These are phyloP conservation scores for Cercophora scortea DNA, from an alignment of 495 filamentous ascomycete genomes.

Conservation along the genomic window DNA sequence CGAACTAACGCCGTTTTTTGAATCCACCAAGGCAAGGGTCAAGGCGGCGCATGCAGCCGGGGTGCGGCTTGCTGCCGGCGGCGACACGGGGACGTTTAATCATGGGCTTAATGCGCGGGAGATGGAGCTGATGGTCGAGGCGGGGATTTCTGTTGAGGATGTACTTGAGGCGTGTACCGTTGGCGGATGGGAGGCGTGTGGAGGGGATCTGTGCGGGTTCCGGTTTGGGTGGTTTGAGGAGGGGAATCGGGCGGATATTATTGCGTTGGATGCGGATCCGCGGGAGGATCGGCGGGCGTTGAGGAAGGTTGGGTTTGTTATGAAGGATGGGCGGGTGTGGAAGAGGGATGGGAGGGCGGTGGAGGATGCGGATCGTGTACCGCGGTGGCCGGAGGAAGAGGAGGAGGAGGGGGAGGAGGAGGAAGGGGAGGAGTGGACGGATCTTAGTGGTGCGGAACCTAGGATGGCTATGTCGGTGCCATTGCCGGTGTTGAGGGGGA, in stretches of 20 bases:
- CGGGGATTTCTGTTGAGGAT: slow-evolving; percentile 41
- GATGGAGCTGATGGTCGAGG: slow-evolving; percentile 42
- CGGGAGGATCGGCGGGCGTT: slow-evolving; percentile 27
- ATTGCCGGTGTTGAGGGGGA: slow-evolving; percentile 2
- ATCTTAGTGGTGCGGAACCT: slow-evolving; percentile 2
- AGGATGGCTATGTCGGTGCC: slow-evolving; percentile 15
- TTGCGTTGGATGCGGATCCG: slow-evolving; percentile 33
- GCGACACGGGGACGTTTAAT: slow-evolving; percentile 43
- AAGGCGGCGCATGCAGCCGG: slow-evolving; percentile 21
- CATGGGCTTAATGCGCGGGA: slow-evolving; percentile 45
- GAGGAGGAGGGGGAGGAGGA: not conserved
- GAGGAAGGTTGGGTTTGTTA: slow-evolving; percentile 42
- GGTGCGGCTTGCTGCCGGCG: slow-evolving; percentile 38
- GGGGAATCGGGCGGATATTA: slow-evolving; percentile 42
- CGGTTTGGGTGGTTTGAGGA: slow-evolving; percentile 41
- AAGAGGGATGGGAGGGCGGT: slow-evolving; percentile 16
- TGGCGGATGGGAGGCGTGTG: slow-evolving; percentile 45
- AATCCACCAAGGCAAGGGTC: slow-evolving; percentile 20
- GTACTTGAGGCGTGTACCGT: slow-evolving; percentile 37
- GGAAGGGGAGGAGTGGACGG: slow-evolving; percentile 8
- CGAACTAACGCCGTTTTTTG: slow-evolving; percentile 9
- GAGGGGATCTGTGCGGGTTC: slow-evolving; percentile 37
- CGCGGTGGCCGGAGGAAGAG: slow-evolving; percentile 10
- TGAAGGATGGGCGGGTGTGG: slow-evolving; percentile 44
- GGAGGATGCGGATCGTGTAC: slow-evolving; percentile 5